These are phyloP conservation scores for Lachancea mirantina DNA, from an alignment of 805 yeast species.

Conservation along the genomic window DNA sequence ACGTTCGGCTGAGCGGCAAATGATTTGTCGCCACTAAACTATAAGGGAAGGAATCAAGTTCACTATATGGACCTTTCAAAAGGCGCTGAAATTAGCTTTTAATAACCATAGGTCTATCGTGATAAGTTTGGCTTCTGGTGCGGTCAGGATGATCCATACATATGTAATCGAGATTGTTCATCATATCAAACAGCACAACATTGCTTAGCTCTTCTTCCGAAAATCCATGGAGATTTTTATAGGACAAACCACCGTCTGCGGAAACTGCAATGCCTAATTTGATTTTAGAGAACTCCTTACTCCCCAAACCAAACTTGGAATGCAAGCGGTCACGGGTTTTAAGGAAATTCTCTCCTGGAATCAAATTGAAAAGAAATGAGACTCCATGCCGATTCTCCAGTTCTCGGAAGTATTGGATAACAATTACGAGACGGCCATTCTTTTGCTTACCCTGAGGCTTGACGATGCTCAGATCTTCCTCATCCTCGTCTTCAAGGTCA, in stretches of 20 bases:
- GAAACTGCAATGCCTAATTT: constrained; percentile 37
- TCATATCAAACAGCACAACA: constrained; percentile 47
- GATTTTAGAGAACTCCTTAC: constrained; percentile 71
- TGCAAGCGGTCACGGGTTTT: constrained; percentile 64
- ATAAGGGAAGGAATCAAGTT: no score
- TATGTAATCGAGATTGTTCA: constrained; percentile 45
- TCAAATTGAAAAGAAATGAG: constrained; percentile 71
- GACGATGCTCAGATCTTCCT: constrained; percentile 22
- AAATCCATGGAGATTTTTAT: constrained; percentile 35
- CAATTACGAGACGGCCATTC: constrained; percentile 48
- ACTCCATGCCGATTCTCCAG: constrained; percentile 65
- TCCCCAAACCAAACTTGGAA: constrained; percentile 64
- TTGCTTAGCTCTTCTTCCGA: constrained; percentile 42
- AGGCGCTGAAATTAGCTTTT: constrained; percentile 37
- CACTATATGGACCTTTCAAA: not conserved
- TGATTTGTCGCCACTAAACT: not conserved
- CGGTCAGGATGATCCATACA: constrained; percentile 89
- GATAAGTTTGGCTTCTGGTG: constrained; percentile 45
- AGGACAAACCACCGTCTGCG: constrained; percentile 30
- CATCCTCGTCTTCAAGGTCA: constrained; percentile 14
- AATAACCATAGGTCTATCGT: constrained; percentile 55
- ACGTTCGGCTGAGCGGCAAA: constrained; percentile 9
- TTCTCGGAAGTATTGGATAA: constrained; percentile 70
- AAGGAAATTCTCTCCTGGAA: constrained; percentile 56
- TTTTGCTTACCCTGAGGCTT: constrained; percentile 12